Evolutionary conservation across 768 basidiomycete species (phyloP).

Genomic region (Sistotremastrum suecicum): DNA sequence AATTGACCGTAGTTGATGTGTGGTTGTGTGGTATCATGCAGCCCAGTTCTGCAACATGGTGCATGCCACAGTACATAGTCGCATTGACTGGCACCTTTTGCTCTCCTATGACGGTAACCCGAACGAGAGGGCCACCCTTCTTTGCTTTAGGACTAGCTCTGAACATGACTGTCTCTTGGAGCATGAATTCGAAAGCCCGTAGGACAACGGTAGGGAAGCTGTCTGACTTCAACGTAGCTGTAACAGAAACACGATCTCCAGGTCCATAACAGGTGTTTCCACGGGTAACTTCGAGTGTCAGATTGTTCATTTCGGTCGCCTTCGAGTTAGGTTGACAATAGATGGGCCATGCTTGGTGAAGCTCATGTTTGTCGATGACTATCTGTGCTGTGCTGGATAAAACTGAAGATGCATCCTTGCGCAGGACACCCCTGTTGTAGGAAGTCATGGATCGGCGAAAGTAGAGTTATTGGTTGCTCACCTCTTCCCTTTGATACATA

Average conservation of each 20-base stretch:
- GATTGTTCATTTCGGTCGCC: conserved; percentile 47
- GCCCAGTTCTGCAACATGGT: conserved; percentile 58
- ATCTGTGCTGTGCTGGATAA: conserved; percentile 56
- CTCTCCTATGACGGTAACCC: conserved; percentile 43
- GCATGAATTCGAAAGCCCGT: conserved; percentile 69
- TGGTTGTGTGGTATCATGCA: conserved; percentile 60
- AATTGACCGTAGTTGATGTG: conserved; percentile 67
- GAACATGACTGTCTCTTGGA: conserved; percentile 68
- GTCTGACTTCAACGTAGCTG: conserved; percentile 61
- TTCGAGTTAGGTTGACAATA: conserved; percentile 69
- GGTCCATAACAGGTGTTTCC: conserved; percentile 73
- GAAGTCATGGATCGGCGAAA: conserved; percentile 1
- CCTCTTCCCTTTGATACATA: conserved; percentile 82
- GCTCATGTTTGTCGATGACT: conserved; percentile 84
- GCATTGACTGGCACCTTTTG: conserved; percentile 58
- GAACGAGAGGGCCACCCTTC: conserved; percentile 44
- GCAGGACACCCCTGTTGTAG: conserved; percentile 55
- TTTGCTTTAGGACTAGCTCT: conserved; percentile 46
- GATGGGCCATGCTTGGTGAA: conserved; percentile 88
- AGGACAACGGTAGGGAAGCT: conserved; percentile 53
- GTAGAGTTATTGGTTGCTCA: conserved; percentile 18
- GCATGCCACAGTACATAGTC: conserved; percentile 59
- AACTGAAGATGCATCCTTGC: conserved; percentile 60
- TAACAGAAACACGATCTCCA: conserved; percentile 63
- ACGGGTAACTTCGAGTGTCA: conserved; percentile 65